These are phyloP conservation scores for Chrysanthemum seticuspe DNA, from an alignment of 129 eudicot genomes.

Conservation along the genomic window DNA sequence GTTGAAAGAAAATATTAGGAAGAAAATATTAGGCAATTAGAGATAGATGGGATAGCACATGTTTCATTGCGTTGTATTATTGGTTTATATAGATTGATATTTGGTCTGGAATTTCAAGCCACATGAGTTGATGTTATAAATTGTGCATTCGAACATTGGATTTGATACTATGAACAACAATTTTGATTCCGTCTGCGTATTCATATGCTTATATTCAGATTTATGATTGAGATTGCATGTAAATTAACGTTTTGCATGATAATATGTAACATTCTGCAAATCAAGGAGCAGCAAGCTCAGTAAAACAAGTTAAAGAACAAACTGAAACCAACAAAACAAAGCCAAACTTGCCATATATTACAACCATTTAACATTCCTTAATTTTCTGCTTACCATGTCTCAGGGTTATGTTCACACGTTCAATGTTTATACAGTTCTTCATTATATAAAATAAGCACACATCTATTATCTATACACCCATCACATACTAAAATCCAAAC, in stretches of 20 bases:
- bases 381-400: conserved; percentile 3
- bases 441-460: conserved; percentile 13
- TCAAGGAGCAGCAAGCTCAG: neutral
- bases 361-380: neutral
- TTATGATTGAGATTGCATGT: neutral
- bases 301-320: neutral
- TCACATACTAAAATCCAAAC: conserved; percentile 4
- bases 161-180: conserved; percentile 8
- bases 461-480: conserved; percentile 22
- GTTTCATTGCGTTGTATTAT: neutral
- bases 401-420: neutral
- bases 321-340: neutral
- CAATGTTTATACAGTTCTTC: conserved; percentile 11
- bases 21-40: conserved; percentile 7
- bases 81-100: neutral
- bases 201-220: neutral
- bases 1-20: conserved; percentile 6
- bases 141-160: neutral
- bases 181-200: conserved; percentile 13
- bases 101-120: neutral
- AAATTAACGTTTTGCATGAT: neutral
- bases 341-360: neutral
- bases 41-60: conserved; percentile 8
- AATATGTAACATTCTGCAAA: neutral
- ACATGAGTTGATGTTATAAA: neutral